These are phyloP conservation scores for Gracilaria gracilis DNA, from an alignment of 23 red algal species.

Conservation along the genomic window DNA sequence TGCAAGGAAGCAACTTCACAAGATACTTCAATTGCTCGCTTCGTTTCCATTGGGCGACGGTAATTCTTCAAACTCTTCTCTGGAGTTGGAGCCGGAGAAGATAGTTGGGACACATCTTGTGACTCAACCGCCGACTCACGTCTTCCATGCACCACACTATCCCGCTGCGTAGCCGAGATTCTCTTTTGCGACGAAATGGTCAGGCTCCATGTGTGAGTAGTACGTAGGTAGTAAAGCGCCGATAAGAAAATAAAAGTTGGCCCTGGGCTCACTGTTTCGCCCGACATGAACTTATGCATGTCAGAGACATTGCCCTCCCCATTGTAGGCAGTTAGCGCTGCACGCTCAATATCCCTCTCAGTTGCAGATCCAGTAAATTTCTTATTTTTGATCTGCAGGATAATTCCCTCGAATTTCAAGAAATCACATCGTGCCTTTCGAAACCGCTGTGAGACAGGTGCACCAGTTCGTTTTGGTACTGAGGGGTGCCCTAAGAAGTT, in stretches of 20 bases:
- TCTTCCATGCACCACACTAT: neutral
- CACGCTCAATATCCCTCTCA: conserved; percentile 26
- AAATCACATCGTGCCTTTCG: conserved; percentile 21
- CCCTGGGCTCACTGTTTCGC: neutral
- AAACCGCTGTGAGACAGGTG: conserved; percentile 16
- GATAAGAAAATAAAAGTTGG: neutral
- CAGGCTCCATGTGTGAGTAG: conserved; percentile 40
- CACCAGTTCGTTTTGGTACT: conserved; percentile 28
- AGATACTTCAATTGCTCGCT: conserved; percentile 10
- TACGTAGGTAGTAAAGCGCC: conserved; percentile 22
- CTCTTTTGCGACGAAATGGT: neutral
- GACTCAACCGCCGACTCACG: neutral
- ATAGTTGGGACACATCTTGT: neutral
- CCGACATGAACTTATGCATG: conserved; percentile 21
- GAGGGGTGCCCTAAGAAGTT: too few relatives aligned
- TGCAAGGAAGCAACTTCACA: neutral
- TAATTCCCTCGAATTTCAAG: conserved; percentile 39
- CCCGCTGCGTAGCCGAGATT: too few relatives aligned
- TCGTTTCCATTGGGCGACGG: conserved; percentile 48
- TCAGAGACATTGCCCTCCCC: conserved; percentile 15
- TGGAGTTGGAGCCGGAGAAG: neutral
- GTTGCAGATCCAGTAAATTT: conserved; percentile 29
- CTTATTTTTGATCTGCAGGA: conserved; percentile 29
- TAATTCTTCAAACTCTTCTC: neutral
- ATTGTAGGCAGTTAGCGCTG: conserved; percentile 32